Conservation (phyloP, 352 stramenopile genomes). For the Elongisporangium senticosum region DNA sequence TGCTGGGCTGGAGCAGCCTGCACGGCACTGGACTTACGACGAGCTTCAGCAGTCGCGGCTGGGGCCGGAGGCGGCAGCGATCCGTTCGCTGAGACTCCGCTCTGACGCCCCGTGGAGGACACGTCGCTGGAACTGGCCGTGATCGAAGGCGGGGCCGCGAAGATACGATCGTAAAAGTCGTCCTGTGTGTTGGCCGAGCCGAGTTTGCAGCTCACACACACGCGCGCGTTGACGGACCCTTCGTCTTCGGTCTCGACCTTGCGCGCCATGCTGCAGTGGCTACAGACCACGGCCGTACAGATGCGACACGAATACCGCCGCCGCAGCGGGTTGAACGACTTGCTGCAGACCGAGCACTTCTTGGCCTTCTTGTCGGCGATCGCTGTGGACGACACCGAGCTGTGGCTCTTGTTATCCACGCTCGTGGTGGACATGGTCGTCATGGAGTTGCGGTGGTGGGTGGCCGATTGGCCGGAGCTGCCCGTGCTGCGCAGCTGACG, state of each 20-base stretch:
- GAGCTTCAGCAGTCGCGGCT: conserved; percentile 10
- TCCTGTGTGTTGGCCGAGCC: conserved; percentile 42
- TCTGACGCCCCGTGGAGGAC: conserved; percentile 4
- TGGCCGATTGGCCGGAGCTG: conserved; percentile 15
- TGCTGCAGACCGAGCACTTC: conserved; percentile 72
- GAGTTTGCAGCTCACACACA: conserved; percentile 79
- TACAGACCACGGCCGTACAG: conserved; percentile 59
- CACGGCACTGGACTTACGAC: conserved; percentile 9
- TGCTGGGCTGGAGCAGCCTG: conserved; percentile 12
- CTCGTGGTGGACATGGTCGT: conserved; percentile 10
- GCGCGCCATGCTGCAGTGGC: conserved; percentile 63
- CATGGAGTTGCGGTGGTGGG: conserved; percentile 14
- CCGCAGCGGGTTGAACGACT: conserved; percentile 78
- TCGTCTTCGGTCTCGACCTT: conserved; percentile 26
- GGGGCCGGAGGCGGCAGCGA: background rate
- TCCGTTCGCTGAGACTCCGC: background rate
- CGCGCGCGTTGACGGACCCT: conserved; percentile 33
- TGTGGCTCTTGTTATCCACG: conserved; percentile 4
- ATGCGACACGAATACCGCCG: conserved; percentile 66
- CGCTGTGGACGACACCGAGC: conserved; percentile 1
- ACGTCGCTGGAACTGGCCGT: conserved; percentile 14
- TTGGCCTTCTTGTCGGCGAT: conserved; percentile 45
- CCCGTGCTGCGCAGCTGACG: conserved; percentile 21
- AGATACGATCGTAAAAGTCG: conserved; percentile 56
- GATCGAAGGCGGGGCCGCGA: conserved; percentile 25